Evolutionary conservation across 352 stramenopile genomes (phyloP).

Genomic region (Plasmopara muralis): DNA sequence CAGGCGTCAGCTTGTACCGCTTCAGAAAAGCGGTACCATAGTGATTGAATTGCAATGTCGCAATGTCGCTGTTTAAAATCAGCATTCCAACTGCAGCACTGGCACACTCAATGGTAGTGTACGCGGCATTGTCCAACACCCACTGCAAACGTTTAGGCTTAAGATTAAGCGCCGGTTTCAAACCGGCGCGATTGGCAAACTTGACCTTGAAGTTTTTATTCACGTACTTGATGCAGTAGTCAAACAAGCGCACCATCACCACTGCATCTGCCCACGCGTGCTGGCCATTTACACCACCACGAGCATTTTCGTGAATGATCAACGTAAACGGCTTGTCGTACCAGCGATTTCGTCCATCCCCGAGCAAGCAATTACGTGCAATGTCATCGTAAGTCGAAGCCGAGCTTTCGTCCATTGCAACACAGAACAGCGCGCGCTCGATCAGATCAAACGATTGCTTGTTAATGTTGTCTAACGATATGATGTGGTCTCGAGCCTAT

Average conservation of each 20-base stretch:
- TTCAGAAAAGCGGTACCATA: constrained; percentile 91
- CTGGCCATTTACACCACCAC: constrained; percentile 92
- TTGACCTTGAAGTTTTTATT: constrained; percentile 87
- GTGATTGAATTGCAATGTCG: constrained; percentile 88
- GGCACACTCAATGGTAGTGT: constrained; percentile 80
- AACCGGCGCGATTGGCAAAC: constrained; percentile 65
- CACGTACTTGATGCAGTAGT: constrained; percentile 91
- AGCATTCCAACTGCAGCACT: constrained; percentile 88
- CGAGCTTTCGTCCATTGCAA: constrained; percentile 89
- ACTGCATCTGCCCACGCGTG: constrained; percentile 97
- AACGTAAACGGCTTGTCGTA: constrained; percentile 98
- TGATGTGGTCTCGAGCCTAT: constrained; percentile 72
- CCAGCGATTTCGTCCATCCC: constrained; percentile 93
- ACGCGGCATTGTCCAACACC: constrained; percentile 75
- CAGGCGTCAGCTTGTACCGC: constrained; percentile 92
- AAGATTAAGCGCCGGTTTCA: constrained; percentile 55
- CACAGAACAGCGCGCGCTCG: constrained; percentile 89
- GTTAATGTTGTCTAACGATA: constrained; percentile 82
- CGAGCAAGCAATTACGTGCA: constrained; percentile 75
- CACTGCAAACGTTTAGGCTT: constrained; percentile 74
- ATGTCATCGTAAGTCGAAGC: constrained; percentile 81
- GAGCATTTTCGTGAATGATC: constrained; percentile 94
- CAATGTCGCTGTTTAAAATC: constrained; percentile 87
- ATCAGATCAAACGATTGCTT: constrained; percentile 89
- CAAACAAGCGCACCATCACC: constrained; percentile 90